Base-by-base conservation (phyloP, 192 early-diverging fungal genomes). In the Umbelopsis vinacea region DNA sequence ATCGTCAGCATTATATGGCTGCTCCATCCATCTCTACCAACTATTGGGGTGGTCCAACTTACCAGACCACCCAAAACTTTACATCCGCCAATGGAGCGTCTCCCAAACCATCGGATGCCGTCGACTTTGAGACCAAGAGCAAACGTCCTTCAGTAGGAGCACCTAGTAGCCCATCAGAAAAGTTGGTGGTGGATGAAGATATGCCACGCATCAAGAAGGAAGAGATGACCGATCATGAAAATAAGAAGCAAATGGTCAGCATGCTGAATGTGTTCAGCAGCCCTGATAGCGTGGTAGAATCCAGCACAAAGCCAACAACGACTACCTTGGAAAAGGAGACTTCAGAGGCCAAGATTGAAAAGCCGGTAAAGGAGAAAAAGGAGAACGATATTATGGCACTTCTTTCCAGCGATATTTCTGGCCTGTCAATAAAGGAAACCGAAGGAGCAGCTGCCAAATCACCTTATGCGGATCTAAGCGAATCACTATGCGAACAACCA, bases 161-260 rank as follows among this genome's bases (percentile, higher is more conserved):
- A 17, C 53, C 53, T 24, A 54, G 57, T 29, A 63, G 57, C 57
- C 26, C 33, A 17, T 63, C 57, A 19, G 26, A 29, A 12, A 26
- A 63, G 8, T 35, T 15, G 57, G 57, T 63, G 29, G 33, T 63
- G 11, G 26, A 35, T 15, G 57, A 63, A 38, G 26, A 63, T 37
- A 37, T 63, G 29, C 57, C 57, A 37, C 57, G 57, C 17, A 63
- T 63, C 14, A 63, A 63, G 33, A 63, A 63, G 57, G 57, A 63
- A 35, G 57, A 63, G 57, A 63, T 63, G 57, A n/a, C 33, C 0
- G 57, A 63, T 63, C 33, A 63, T 63, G 57, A 63, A 19, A 63
- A 63, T 63, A 63, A 63, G 57, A 63, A 63, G 17, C 57, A 63
- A 33, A 63, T 63, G 57, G 57, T 63, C 29, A 63, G 57, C 15